Conservation (phyloP, 2,329 filamentous ascomycete genomes). For the Aspergillus sergii region DNA sequence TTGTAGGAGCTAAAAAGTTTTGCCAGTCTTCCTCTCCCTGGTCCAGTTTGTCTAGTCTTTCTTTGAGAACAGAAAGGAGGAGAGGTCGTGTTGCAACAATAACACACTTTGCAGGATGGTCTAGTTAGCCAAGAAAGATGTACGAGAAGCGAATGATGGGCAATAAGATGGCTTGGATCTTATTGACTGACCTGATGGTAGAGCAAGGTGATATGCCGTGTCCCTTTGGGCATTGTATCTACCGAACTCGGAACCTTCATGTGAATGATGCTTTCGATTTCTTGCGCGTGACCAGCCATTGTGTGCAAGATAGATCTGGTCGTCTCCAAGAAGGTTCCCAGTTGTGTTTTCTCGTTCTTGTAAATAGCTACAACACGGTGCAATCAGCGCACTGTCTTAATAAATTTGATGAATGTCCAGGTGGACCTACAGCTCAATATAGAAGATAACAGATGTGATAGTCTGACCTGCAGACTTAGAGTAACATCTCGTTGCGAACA, state of each 20-base stretch:
- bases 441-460: slow-evolving; percentile 39
- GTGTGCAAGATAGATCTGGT: slow-evolving; percentile 41
- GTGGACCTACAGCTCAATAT: slow-evolving; percentile 38
- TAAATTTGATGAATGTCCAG: no score
- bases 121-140: not conserved
- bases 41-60: slow-evolving; percentile 35
- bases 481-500: slow-evolving; percentile 32
- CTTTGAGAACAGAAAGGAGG: slow-evolving; percentile 43
- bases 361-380: slow-evolving; percentile 34
- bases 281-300: slow-evolving; percentile 41
- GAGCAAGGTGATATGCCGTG: slow-evolving; percentile 41
- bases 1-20: slow-evolving; percentile 37
- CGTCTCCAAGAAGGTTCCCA: slow-evolving; percentile 40
- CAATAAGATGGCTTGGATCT: accelerated
- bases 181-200: slow-evolving; percentile 41
- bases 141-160: not conserved
- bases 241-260: slow-evolving; percentile 39
- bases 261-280: slow-evolving; percentile 42
- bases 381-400: not conserved
- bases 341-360: slow-evolving; percentile 36
- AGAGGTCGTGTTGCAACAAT: slow-evolving; percentile 45
- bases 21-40: slow-evolving; percentile 35
- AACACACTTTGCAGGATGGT: slow-evolving; percentile 29
- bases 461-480: slow-evolving; percentile 39
- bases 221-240: slow-evolving; percentile 40